These are phyloP conservation scores for Dalechampia spathulata DNA, from an alignment of 441 rosid genomes.

Conservation along the genomic window DNA sequence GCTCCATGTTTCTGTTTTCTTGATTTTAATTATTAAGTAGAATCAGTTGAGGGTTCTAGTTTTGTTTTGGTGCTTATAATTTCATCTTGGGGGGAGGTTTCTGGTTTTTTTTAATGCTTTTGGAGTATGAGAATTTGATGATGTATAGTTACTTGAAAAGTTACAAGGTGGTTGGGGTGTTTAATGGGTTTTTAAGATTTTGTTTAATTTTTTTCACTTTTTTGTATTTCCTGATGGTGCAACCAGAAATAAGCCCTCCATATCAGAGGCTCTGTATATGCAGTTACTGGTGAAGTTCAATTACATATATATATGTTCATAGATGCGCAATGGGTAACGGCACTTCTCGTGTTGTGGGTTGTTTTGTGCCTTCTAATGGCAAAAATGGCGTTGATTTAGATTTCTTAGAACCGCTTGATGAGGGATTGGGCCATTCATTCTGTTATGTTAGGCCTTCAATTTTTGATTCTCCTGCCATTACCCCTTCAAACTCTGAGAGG, in stretches of 20 bases:
- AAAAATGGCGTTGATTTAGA: constrained; percentile 80
- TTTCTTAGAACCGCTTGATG: constrained; percentile 79
- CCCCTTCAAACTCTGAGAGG: constrained; percentile 92
- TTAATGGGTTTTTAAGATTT: constrained; percentile 43
- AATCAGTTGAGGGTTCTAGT: background rate
- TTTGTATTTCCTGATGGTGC: constrained; percentile 47
- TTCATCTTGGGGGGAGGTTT: constrained; percentile 6
- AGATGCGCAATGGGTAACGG: constrained; percentile 75
- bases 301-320: constrained; percentile 13
- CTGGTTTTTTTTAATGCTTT: constrained; percentile 23
- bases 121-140: constrained; percentile 46
- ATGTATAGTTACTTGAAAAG: constrained; percentile 41
- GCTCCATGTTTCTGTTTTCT: constrained; percentile 6
- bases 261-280: constrained; percentile 33
- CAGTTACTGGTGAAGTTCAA: constrained; percentile 11
- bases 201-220: constrained; percentile 35
- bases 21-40: constrained; percentile 5
- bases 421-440: constrained; percentile 94
- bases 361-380: constrained; percentile 75
- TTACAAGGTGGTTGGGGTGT: constrained; percentile 56
- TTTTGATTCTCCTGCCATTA: constrained; percentile 84
- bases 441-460: constrained; percentile 81
- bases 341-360: constrained; percentile 93
- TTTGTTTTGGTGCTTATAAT: constrained; percentile 15
- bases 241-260: constrained; percentile 38